Conservation (phyloP, 805 yeast genomes). For the Millerago galiae region DNA sequence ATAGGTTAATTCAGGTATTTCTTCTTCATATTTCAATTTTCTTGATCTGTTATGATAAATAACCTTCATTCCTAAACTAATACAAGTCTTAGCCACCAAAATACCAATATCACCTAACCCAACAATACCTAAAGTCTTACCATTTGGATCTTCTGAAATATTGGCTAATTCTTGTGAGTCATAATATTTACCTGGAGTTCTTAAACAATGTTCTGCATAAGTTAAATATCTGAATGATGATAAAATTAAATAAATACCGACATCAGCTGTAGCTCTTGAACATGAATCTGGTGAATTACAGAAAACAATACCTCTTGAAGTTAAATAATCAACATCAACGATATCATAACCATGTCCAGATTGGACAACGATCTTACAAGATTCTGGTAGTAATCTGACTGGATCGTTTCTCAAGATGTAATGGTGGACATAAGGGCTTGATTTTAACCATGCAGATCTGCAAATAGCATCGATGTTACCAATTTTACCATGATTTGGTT, state of each 20-base stretch:
- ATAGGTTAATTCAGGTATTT: slow-evolving; percentile 31
- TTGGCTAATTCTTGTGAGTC: slow-evolving; percentile 26
- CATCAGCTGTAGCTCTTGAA: slow-evolving; percentile 35
- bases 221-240: slow-evolving; percentile 31
- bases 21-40: slow-evolving; percentile 26
- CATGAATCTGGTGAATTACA: slow-evolving; percentile 35
- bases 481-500: slow-evolving; percentile 30
- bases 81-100: slow-evolving; percentile 35
- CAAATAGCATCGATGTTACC: slow-evolving; percentile 32
- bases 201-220: slow-evolving; percentile 32
- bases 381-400: slow-evolving; percentile 27
- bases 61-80: slow-evolving; percentile 38
- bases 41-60: slow-evolving; percentile 34
- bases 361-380: slow-evolving; percentile 30
- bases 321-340: slow-evolving; percentile 31
- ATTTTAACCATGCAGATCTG: slow-evolving; percentile 34
- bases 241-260: slow-evolving; percentile 28
- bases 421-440: slow-evolving; percentile 32
- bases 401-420: slow-evolving; percentile 30
- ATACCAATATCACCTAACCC: slow-evolving; percentile 45
- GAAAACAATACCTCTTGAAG: slow-evolving; percentile 27
- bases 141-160: slow-evolving; percentile 35
- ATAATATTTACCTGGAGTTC: slow-evolving; percentile 28
- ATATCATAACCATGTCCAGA: slow-evolving; percentile 37
- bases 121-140: slow-evolving; percentile 38